These are phyloP conservation scores for Cunninghamia lanceolata DNA, from an alignment of 75 land plant genomes.

Conservation along the genomic window DNA sequence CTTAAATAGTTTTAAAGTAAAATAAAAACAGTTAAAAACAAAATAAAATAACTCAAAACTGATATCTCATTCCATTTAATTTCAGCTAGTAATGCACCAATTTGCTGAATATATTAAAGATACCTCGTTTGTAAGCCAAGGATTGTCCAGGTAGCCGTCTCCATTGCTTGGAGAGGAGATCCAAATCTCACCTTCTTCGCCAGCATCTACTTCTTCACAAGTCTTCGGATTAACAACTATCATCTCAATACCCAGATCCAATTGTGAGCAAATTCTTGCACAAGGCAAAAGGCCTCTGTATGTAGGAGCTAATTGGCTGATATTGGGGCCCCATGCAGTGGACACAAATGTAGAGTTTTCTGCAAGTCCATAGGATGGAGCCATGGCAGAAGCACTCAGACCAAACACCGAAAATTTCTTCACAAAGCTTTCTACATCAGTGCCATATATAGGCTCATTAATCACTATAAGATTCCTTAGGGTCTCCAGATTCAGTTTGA, in stretches of 20 bases:
- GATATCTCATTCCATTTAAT: too few relatives aligned
- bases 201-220: constrained; percentile 40
- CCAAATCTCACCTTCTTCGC: constrained; percentile 63
- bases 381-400: constrained; percentile 26
- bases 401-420: constrained; percentile 29
- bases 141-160: constrained; percentile 41
- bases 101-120: too few relatives aligned
- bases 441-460: constrained; percentile 46
- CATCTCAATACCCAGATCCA: constrained; percentile 26
- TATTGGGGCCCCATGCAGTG: constrained; percentile 30
- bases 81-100: too few relatives aligned
- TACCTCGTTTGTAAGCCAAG: too few relatives aligned
- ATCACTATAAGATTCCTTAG: constrained; percentile 44
- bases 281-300: constrained; percentile 40
- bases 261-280: constrained; percentile 30
- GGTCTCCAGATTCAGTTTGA: constrained; percentile 17
- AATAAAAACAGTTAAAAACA: too few relatives aligned
- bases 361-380: constrained; percentile 65
- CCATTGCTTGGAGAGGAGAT: constrained; percentile 55
- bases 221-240: constrained; percentile 41
- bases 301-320: constrained; percentile 18
- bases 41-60: too few relatives aligned
- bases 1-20: too few relatives aligned
- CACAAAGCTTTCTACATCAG: constrained; percentile 28
- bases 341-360: constrained; percentile 65